A percentile compares a stretch with the other conserved stretches of the same genome.
phyloP scores from a whole-genome alignment of 176 grass and related monocot genomes.

The Zizania latifolia region DNA sequence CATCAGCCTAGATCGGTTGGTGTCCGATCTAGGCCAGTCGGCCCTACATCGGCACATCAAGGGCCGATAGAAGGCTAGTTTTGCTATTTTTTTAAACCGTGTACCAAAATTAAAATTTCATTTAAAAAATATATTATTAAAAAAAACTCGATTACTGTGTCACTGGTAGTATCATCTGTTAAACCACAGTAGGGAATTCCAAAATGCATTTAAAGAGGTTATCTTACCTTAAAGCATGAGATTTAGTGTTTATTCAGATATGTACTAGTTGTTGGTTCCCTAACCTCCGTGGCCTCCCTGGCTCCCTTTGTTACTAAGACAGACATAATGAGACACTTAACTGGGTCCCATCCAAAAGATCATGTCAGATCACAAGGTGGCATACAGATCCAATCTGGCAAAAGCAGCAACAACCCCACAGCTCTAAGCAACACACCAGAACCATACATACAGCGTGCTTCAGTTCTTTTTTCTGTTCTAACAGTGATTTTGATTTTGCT shows the following conservation, averaged over 20 bases:
- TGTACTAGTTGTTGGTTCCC: constrained; percentile 29
- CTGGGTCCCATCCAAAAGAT: constrained; percentile 21
- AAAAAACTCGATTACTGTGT: not conserved
- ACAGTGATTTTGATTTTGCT: constrained; percentile 3
- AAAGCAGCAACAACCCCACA: constrained; percentile 35
- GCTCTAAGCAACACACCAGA: constrained; percentile 24
- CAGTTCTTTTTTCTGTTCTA: not conserved
- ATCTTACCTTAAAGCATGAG: constrained; percentile 36
- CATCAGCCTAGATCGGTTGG: too few relatives aligned
- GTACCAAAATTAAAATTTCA: too few relatives aligned
- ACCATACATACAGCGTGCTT: not conserved
- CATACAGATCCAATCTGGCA: constrained; percentile 27
- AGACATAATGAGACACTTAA: constrained; percentile 17
- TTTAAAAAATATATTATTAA: too few relatives aligned
- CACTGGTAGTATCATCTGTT: not conserved
- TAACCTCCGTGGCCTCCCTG: constrained; percentile 38
- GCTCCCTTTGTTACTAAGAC: constrained; percentile 45
- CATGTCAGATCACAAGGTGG: constrained; percentile 23
- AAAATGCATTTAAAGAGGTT: constrained; percentile 3
- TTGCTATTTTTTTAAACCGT: too few relatives aligned
- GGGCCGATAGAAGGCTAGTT: too few relatives aligned
- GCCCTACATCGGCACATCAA: too few relatives aligned
- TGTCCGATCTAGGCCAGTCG: too few relatives aligned
- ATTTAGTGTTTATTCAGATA: constrained; percentile 30
- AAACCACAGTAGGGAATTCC: constrained; percentile 10